These are phyloP conservation scores for Amphibolis antarctica DNA, from an alignment of 106 monocot species.

Conservation along the genomic window DNA sequence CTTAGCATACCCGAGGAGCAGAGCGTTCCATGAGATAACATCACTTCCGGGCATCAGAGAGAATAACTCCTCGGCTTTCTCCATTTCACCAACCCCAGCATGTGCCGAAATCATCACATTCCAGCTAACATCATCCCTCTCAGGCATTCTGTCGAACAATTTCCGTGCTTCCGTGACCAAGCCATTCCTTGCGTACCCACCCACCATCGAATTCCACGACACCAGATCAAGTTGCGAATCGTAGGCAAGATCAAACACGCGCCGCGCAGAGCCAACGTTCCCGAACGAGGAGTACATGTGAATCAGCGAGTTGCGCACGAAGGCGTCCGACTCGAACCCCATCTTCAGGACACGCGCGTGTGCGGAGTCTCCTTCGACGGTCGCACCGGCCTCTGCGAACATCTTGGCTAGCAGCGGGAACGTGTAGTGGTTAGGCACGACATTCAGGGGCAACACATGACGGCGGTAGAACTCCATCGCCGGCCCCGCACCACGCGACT, in stretches of 20 bases:
- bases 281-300: slow-evolving; percentile 29
- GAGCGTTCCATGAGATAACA: slow-evolving; percentile 20
- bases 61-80: slow-evolving; percentile 15
- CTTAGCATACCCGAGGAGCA: slow-evolving; percentile 37
- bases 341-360: slow-evolving; percentile 34
- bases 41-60: slow-evolving; percentile 10
- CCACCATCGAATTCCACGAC: slow-evolving; percentile 11
- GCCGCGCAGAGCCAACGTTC: neutral
- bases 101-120: slow-evolving; percentile 33
- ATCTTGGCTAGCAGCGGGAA: slow-evolving; percentile 27
- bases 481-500: neutral
- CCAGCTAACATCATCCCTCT: slow-evolving; percentile 26
- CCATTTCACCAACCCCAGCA: slow-evolving; percentile 3
- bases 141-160: slow-evolving; percentile 27
- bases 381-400: slow-evolving; percentile 16
- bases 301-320: slow-evolving; percentile 51
- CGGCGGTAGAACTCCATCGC: slow-evolving; percentile 7
- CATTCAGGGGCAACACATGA: neutral
- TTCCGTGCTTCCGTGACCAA: slow-evolving; percentile 13
- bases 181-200: slow-evolving; percentile 12
- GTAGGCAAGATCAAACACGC: neutral
- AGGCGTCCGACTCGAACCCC: slow-evolving; percentile 36
- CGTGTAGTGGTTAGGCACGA: slow-evolving; percentile 10
- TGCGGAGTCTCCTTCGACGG: slow-evolving; percentile 5
- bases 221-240: slow-evolving; percentile 4